Evolutionary conservation across 768 basidiomycete species (phyloP).

Genomic region (Jaapia argillacea): DNA sequence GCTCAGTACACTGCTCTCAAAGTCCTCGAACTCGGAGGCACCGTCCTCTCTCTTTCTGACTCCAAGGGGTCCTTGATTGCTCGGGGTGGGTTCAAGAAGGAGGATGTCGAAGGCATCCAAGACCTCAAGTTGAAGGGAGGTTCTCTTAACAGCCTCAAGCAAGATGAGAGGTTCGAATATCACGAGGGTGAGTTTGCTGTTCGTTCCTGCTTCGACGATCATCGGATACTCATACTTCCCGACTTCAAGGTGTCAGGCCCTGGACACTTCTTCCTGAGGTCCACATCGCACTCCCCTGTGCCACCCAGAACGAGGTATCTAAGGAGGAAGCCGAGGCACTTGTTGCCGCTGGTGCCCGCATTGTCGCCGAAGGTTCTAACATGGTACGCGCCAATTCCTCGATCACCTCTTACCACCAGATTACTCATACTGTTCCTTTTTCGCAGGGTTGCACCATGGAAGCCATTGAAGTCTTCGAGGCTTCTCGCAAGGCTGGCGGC

Average conservation of each 20-base stretch:
- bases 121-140: constrained; percentile 48
- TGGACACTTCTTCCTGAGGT: constrained; percentile 55
- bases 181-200: constrained; percentile 42
- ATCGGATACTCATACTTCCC: too few species aligned
- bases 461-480: constrained; percentile 65
- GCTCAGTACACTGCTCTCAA: constrained; percentile 70
- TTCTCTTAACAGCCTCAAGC: constrained; percentile 27
- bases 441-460: constrained; percentile 64
- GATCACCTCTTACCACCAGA: too few species aligned
- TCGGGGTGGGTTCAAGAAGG: constrained; percentile 44
- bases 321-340: constrained; percentile 62
- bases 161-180: constrained; percentile 33
- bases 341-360: constrained; percentile 54
- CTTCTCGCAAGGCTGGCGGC: constrained; percentile 38
- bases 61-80: constrained; percentile 50
- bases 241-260: too few species aligned
- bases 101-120: constrained; percentile 39
- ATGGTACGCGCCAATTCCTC: too few species aligned
- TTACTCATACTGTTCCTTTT: constrained; percentile 3
- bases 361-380: constrained; percentile 72
- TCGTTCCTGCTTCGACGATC: too few species aligned
- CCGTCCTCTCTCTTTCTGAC: constrained; percentile 64
- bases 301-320: constrained; percentile 64
- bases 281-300: constrained; percentile 61
- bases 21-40: constrained; percentile 66